Evolutionary conservation across 495 filamentous ascomycete species (phyloP), one percentile per base, ranked within the genome.

Genomic region (Polyplosphaeria fusca): DNA sequence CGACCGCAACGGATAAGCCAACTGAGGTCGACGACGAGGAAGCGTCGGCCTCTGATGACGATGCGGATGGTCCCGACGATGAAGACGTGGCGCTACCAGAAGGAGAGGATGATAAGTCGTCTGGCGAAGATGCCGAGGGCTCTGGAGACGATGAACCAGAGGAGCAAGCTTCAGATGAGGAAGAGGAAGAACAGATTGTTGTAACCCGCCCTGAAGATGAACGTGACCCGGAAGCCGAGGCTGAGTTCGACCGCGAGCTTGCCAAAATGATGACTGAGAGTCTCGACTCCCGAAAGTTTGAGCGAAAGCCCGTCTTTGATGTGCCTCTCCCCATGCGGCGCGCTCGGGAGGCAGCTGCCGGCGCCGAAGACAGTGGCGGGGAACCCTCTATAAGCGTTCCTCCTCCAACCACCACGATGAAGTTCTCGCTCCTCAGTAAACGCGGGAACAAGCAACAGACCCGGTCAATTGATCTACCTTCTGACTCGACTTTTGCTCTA

Each of bases 181-280:
- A 96, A 61, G 92, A 95, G 48, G 91, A 73, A 16, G 73, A 96
- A 64, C 81, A 89, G 7, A 94, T 96, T 50, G 77, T 96, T 30
- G 91, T 99, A 37, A 92, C 89, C 12, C 82, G 89, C 38, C 83
- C 90, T 65, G 86, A 95, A 65, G 88, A 96, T 69, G 85, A 94
- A 66, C 80, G 91, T 38, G 91, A 99, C 57, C 94, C 93, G 0
- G 90, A 95, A 72, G 87, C 83, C 39, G 93, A 97, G 59, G 93
- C 92, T 4, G 94, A 99, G 32, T 99, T 99, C 65, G 94, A 97
- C 64, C 89, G 93, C 64, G 93, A 97, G 73, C 90, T 94, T 70
- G 91, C 94, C 16, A 97, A 96, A 71, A 88, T 99, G 84, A 96
- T 97, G 94, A 79, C 91, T 58, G 93, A 99, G 66, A 95, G 91